phyloP scores from a whole-genome alignment of 2,329 filamentous ascomycete genomes.

The Phialocephala subalpina region DNA sequence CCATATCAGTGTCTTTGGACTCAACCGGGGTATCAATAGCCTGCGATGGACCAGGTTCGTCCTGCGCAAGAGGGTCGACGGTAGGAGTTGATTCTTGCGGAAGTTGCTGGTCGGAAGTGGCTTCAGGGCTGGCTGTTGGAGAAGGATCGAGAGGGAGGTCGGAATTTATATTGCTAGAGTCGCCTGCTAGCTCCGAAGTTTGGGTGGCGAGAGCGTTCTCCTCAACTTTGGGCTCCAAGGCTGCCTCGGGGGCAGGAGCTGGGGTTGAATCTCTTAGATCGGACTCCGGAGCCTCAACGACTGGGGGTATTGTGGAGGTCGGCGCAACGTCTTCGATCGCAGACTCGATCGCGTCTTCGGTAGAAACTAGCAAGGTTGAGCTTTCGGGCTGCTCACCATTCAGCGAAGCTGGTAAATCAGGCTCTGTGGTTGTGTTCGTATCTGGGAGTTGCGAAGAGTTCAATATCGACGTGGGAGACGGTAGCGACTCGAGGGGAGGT shows the following conservation, averaged over 20 bases:
- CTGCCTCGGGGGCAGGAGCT: too few relatives aligned
- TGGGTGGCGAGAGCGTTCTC: conserved; percentile 14
- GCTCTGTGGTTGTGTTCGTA: conserved; percentile 35
- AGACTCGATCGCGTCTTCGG: conserved; percentile 35
- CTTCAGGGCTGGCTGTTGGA: conserved; percentile 6
- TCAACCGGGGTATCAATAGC: conserved; percentile 4
- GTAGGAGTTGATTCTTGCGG: background rate
- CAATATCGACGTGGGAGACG: conserved; percentile 25
- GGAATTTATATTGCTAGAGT: background rate
- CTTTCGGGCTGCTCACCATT: conserved; percentile 22
- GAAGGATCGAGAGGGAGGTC: conserved; percentile 9
- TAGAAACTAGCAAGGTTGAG: conserved; percentile 24
- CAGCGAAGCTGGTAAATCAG: conserved; percentile 26
- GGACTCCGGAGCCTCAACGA: conserved; percentile 43
- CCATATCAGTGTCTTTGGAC: conserved; percentile 37
- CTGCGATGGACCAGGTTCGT: background rate
- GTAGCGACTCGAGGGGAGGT: conserved; percentile 25
- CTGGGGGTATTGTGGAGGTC: conserved; percentile 40
- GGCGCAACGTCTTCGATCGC: conserved; percentile 36
- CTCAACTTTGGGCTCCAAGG: conserved; percentile 25
- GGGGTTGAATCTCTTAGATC: conserved; percentile 39
- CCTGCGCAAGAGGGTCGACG: background rate
- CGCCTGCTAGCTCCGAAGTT: conserved; percentile 1
- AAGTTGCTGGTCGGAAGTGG: conserved; percentile 4
- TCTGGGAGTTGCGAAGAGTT: conserved; percentile 32